Percentiles rank a stretch among this genome's conserved stretches.
Conservation (phyloP, 108 stramenopile species). For the Fragilaria radians region DNA sequence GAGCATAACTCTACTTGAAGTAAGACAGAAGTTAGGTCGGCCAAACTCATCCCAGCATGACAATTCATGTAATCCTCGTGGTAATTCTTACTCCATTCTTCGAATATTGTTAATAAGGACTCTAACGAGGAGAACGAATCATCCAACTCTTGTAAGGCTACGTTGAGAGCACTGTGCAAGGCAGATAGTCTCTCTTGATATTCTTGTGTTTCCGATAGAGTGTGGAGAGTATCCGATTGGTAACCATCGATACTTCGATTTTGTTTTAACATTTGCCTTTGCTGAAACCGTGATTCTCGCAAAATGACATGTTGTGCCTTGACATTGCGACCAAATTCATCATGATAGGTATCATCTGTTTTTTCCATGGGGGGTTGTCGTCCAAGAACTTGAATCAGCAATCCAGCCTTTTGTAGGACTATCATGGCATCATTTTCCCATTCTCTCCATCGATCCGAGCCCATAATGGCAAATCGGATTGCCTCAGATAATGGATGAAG, state of each 20-base stretch:
- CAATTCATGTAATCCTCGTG: conserved; percentile 63
- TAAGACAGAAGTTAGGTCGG: conserved; percentile 53
- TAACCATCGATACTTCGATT: conserved; percentile 2
- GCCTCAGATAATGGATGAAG: conserved; percentile 36
- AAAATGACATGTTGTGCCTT: conserved; percentile 45
- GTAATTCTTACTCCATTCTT: conserved; percentile 43
- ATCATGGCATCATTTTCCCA: conserved; percentile 54
- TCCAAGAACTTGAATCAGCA: conserved; percentile 35
- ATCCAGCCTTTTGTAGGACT: conserved; percentile 29
- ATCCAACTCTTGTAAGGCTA: conserved; percentile 51
- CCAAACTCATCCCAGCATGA: conserved; percentile 61
- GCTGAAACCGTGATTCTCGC: conserved; percentile 39
- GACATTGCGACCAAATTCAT: conserved; percentile 83
- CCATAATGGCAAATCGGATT: conserved; percentile 18
- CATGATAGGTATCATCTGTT: conserved; percentile 13
- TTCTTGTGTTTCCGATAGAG: conserved; percentile 11
- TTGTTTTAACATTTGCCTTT: conserved; percentile 11
- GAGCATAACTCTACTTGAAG: conserved; percentile 48
- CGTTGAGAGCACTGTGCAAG: conserved; percentile 42
- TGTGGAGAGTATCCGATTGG: conserved; percentile 6
- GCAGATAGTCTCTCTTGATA: conserved; percentile 26
- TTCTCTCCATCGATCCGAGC: conserved; percentile 33
- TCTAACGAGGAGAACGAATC: conserved; percentile 49
- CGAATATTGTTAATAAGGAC: conserved; percentile 35
- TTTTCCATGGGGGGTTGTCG: conserved; percentile 18